Evolutionary conservation across 352 stramenopile genomes (phyloP).

Genomic region (Phytophthora crassamura): DNA sequence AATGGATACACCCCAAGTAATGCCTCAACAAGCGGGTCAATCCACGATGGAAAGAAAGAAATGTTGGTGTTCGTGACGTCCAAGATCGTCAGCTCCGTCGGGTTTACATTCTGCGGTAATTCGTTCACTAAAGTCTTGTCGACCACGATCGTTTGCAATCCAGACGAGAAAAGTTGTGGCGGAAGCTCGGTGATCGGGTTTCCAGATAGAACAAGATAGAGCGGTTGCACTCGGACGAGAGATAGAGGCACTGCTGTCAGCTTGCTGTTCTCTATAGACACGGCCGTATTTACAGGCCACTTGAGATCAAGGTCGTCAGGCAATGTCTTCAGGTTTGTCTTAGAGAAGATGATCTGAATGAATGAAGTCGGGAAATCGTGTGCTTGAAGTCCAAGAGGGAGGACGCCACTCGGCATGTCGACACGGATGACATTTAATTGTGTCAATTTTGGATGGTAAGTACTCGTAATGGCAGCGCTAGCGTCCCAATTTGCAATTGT

Average conservation of each 20-base stretch:
- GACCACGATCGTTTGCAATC: not conserved
- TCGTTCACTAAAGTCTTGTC: constrained; percentile 4
- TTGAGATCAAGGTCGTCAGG: constrained; percentile 39
- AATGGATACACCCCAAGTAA: not conserved
- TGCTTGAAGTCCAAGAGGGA: constrained; percentile 43
- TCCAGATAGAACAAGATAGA: constrained; percentile 9
- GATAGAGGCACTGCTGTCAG: constrained; percentile 6
- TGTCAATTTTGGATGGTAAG: constrained; percentile 32
- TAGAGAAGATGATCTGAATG: constrained; percentile 35
- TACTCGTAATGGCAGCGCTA: constrained; percentile 32
- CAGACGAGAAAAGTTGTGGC: not conserved
- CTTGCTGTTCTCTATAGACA: constrained; percentile 23
- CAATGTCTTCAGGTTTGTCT: constrained; percentile 40
- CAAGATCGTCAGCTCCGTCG: not conserved
- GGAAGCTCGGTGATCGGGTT: constrained; percentile 3
- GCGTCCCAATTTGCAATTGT: constrained; percentile 36
- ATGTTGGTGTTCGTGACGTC: constrained; percentile 20
- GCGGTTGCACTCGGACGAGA: constrained; percentile 10
- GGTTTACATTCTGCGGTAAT: constrained; percentile 11
- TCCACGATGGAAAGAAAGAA: constrained; percentile 27
- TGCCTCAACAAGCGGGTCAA: constrained; percentile 14
- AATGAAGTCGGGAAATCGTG: constrained; percentile 37
- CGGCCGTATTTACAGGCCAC: constrained; percentile 21
- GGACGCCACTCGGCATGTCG: constrained; percentile 30
- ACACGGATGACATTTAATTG: constrained; percentile 40